phyloP scores from a whole-genome alignment of 179 eudicot species.

The Actinidia arguta region DNA sequence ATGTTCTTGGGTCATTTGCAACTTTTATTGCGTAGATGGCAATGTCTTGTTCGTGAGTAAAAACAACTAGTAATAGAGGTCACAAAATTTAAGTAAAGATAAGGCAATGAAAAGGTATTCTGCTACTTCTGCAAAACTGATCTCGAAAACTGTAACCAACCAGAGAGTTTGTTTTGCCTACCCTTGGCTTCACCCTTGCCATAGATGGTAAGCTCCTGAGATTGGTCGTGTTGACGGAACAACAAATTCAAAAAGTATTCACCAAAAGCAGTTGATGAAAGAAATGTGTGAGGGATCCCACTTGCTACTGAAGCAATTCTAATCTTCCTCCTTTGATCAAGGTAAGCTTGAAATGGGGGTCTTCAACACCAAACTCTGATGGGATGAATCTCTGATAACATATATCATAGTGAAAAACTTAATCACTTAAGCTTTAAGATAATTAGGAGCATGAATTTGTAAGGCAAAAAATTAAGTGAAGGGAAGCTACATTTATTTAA shows the following conservation, averaged over 20 bases:
- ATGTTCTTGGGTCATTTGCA: slow-evolving; percentile 15
- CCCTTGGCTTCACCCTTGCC: slow-evolving; percentile 17
- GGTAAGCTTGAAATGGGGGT: slow-evolving; percentile 13
- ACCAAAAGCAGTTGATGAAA: slow-evolving; percentile 9
- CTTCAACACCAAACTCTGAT: slow-evolving; percentile 21
- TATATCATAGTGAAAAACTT: background rate
- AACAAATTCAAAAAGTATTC: slow-evolving; percentile 15
- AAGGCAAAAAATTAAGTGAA: background rate
- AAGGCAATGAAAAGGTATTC: background rate
- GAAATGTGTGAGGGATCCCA: slow-evolving; percentile 15
- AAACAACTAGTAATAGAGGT: slow-evolving; percentile 11
- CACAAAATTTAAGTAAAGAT: background rate
- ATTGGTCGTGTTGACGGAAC: slow-evolving; percentile 4
- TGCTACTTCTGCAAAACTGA: background rate
- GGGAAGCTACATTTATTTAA: no score
- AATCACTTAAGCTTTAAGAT: background rate
- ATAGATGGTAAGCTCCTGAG: slow-evolving; percentile 9
- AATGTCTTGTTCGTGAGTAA: background rate
- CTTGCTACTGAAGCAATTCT: slow-evolving; percentile 12
- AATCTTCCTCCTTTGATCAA: slow-evolving; percentile 20
- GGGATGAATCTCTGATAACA: slow-evolving; percentile 21
- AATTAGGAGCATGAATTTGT: background rate
- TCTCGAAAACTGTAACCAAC: background rate
- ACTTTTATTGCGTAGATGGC: background rate
- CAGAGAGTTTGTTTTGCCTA: background rate